These are phyloP conservation scores for Persicaria tinctoria DNA, from an alignment of 148 eudicot genomes.

Conservation along the genomic window DNA sequence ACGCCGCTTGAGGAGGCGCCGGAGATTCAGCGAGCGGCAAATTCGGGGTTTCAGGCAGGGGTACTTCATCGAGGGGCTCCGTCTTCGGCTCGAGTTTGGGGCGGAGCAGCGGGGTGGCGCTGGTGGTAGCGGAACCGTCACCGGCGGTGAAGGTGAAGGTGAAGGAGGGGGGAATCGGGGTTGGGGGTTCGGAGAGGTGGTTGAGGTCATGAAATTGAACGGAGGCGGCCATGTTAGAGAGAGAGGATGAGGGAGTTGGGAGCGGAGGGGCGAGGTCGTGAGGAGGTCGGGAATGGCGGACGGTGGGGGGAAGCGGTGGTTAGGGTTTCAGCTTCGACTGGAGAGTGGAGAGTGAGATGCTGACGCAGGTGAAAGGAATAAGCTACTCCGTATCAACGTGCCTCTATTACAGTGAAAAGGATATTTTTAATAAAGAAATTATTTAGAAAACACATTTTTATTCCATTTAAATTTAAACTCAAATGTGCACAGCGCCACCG, in stretches of 20 bases:
- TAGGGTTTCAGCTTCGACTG: conserved; percentile 5
- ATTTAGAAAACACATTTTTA: no score
- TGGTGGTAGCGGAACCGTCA: not conserved
- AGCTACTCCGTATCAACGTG: no score
- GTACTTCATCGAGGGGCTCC: conserved; percentile 45
- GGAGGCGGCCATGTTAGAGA: conserved; percentile 34
- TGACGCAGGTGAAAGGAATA: not conserved
- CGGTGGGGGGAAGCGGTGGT: not conserved
- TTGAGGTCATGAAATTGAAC: conserved; percentile 44
- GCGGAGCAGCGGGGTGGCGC: conserved; percentile 1
- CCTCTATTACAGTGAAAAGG: no score
- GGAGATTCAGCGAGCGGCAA: conserved; percentile 5
- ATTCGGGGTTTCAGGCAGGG: conserved; percentile 14
- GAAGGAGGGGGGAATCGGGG: conserved; percentile 9
- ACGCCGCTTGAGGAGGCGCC: conserved; percentile 1
- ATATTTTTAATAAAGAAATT: no score
- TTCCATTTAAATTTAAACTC: no score
- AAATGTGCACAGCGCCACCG: no score
- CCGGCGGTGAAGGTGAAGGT: not conserved
- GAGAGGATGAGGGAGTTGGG: not conserved
- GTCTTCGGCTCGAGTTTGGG: conserved; percentile 55
- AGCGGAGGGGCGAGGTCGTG: not conserved
- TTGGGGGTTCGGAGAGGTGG: conserved; percentile 25
- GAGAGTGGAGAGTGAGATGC: conserved; percentile 1
- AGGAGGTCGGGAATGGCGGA: not conserved